phyloP scores from a whole-genome alignment of 2,329 filamentous ascomycete species.

The Ciborinia camelliae region DNA sequence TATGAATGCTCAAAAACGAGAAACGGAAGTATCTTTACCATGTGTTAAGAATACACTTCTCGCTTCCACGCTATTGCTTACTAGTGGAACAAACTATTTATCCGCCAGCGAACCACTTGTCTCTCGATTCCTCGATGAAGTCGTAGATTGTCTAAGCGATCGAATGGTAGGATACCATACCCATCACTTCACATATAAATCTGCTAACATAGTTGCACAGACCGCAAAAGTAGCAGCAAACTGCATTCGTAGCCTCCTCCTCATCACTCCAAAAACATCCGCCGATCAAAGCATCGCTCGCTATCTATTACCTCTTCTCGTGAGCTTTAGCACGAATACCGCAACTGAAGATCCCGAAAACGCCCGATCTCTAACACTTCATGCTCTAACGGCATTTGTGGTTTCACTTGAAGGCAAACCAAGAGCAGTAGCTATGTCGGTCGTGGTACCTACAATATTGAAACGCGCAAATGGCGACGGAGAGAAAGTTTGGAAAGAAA shows the following conservation, averaged over 20 bases:
- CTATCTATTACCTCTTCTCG: constrained; percentile 69
- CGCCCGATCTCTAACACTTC: constrained; percentile 66
- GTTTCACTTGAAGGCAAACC: constrained; percentile 46
- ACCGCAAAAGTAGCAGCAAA: constrained; percentile 87
- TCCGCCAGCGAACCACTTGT: constrained; percentile 73
- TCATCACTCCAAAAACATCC: constrained; percentile 58
- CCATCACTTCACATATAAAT: no score
- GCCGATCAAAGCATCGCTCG: constrained; percentile 72
- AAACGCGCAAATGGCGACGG: constrained; percentile 66
- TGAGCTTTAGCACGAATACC: constrained; percentile 69
- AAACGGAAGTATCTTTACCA: constrained; percentile 69
- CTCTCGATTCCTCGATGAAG: constrained; percentile 70
- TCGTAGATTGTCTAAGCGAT: constrained; percentile 79
- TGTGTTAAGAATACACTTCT: constrained; percentile 93
- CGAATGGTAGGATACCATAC: constrained; percentile 54
- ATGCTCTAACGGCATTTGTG: constrained; percentile 73
- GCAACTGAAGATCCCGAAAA: constrained; percentile 76
- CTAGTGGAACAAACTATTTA: constrained; percentile 70
- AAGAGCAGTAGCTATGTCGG: constrained; percentile 61
- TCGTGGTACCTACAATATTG: constrained; percentile 76
- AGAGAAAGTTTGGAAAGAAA: constrained; percentile 61
- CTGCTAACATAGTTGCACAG: constrained; percentile 40
- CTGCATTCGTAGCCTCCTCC: constrained; percentile 79
- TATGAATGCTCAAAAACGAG: constrained; percentile 70
- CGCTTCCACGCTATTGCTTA: constrained; percentile 84